Percentiles rank a stretch among this genome's conserved stretches.
These are phyloP conservation scores for Blastocystis sp. DNA, from an alignment of 352 stramenopile genomes.

Conservation along the genomic window DNA sequence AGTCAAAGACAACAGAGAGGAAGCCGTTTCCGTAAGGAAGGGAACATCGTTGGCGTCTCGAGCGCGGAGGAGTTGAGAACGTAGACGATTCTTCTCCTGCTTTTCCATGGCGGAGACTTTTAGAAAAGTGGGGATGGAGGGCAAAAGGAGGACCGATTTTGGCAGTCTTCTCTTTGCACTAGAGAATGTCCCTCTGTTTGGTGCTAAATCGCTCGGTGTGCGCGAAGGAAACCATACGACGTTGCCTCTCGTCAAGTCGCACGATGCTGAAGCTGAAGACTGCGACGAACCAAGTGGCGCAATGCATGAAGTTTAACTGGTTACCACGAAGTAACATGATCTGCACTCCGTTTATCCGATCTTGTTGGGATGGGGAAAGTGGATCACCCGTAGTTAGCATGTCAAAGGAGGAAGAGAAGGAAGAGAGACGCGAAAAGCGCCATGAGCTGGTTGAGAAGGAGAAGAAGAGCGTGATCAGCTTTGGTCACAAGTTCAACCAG, in stretches of 20 bases:
- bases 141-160: background rate
- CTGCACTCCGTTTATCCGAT: background rate
- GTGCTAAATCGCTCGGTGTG: background rate
- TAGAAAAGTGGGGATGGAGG: background rate
- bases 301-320: too few species aligned
- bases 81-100: background rate
- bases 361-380: background rate
- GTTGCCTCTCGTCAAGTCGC: background rate
- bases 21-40: background rate
- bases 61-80: background rate
- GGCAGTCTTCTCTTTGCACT: background rate
- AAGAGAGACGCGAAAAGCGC: slow-evolving; percentile 11
- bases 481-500: slow-evolving; percentile 62
- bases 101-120: background rate
- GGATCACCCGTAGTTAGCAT: slow-evolving; percentile 1
- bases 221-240: background rate
- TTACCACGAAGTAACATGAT: background rate
- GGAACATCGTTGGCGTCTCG: background rate
- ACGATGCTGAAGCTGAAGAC: background rate
- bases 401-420: slow-evolving; percentile 6
- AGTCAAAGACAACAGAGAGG: background rate
- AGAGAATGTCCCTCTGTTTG: background rate
- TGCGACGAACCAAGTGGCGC: too few species aligned
- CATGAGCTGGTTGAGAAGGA: slow-evolving; percentile 19
- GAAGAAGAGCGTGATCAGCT: slow-evolving; percentile 10